These are phyloP conservation scores for Daldinia caldariorum DNA, from an alignment of 495 filamentous ascomycete species.

Conservation along the genomic window DNA sequence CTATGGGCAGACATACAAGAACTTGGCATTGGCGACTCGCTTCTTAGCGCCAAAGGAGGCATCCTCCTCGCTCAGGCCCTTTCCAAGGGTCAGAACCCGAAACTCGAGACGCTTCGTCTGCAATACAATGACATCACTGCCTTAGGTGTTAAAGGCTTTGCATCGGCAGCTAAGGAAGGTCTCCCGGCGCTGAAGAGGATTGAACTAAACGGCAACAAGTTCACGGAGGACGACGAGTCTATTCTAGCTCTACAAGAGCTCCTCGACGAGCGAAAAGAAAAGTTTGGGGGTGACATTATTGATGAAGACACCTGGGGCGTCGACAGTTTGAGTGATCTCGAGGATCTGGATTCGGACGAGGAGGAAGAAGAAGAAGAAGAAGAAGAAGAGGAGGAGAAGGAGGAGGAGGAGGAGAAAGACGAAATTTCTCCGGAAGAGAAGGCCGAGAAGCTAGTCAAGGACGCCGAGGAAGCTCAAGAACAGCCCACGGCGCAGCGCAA, in stretches of 20 bases:
- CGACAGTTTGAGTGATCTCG: constrained; percentile 84
- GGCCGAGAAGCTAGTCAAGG: constrained; percentile 71
- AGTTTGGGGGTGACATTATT: constrained; percentile 65
- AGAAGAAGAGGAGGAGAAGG: constrained; percentile 71
- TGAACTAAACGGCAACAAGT: constrained; percentile 96
- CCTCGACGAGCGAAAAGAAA: constrained; percentile 68
- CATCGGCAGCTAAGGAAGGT: constrained; percentile 67
- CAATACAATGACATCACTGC: constrained; percentile 95
- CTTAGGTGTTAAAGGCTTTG: constrained; percentile 73
- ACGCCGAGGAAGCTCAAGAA: constrained; percentile 77
- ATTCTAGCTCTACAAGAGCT: constrained; percentile 61
- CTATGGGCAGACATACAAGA: constrained; percentile 81
- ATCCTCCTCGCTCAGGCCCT: constrained; percentile 77
- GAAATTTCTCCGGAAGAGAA: constrained; percentile 64
- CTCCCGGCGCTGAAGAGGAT: constrained; percentile 81
- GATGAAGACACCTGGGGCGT: constrained; percentile 81
- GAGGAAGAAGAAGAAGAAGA: constrained; percentile 75
- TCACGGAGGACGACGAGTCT: constrained; percentile 81
- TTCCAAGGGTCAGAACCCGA: constrained; percentile 75
- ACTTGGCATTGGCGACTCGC: constrained; percentile 88
- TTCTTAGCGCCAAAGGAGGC: constrained; percentile 82
- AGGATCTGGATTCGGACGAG: constrained; percentile 77
- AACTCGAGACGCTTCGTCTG: constrained; percentile 79
- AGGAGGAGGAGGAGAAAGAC: constrained; percentile 71
- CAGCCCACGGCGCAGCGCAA: constrained; percentile 75